Evolutionary conservation across 1,284 basidiomycete genomes (phyloP).

Genomic region (Phaffia rhodozyma): DNA sequence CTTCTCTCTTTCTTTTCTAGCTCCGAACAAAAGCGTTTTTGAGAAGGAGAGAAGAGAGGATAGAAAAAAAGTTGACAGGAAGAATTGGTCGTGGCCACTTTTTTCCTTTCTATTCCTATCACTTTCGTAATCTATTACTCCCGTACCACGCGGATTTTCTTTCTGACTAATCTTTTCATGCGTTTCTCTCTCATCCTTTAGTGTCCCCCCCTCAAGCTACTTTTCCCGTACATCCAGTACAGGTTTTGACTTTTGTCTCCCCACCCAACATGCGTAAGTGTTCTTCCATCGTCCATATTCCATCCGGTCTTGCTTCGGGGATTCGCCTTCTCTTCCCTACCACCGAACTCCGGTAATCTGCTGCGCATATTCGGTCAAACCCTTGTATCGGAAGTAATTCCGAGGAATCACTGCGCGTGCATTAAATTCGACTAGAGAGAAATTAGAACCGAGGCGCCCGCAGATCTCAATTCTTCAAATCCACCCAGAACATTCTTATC

Average conservation of each 20-base stretch:
- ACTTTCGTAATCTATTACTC: too few relatives aligned
- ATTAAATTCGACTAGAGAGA: not conserved
- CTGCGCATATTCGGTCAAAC: not conserved
- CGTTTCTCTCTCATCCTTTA: not conserved
- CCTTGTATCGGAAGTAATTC: not conserved
- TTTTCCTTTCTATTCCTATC: too few relatives aligned
- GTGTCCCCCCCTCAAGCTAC: not conserved
- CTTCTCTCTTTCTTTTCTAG: too few relatives aligned
- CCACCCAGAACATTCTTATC: not conserved
- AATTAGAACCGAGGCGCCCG: not conserved
- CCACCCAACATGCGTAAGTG: constrained; percentile 8
- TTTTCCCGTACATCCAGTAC: not conserved
- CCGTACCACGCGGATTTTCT: not conserved
- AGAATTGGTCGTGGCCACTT: not conserved
- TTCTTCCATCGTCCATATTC: not conserved
- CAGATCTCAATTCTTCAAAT: not conserved
- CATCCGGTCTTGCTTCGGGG: not conserved
- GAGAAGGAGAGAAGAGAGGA: too few relatives aligned
- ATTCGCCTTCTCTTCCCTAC: not conserved
- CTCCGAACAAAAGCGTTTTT: too few relatives aligned
- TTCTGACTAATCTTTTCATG: not conserved
- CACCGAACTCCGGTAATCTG: not conserved
- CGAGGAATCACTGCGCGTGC: not conserved
- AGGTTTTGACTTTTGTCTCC: constrained; percentile 7
- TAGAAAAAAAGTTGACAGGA: too few relatives aligned